A percentile compares a stretch with the other conserved stretches of the same genome.
Evolutionary conservation across 495 filamentous ascomycete genomes (phyloP).

Genomic region (Talaromyces thailandensis): DNA sequence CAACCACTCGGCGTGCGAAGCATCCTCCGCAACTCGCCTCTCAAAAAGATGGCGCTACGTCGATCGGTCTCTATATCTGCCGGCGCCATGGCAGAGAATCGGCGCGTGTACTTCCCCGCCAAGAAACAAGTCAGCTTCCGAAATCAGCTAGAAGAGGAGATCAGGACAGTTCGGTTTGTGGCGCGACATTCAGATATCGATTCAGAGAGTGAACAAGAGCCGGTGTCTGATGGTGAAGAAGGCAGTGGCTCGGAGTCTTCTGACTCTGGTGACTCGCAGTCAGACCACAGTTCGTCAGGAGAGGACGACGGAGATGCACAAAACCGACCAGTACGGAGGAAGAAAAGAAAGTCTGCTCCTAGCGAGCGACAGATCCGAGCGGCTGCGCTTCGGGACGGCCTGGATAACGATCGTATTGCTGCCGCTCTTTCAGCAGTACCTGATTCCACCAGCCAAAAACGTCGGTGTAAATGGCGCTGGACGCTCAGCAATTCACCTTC

Average conservation of each 20-base stretch:
- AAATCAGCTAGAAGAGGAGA: slow-evolving; percentile 44
- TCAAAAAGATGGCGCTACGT: slow-evolving; percentile 25
- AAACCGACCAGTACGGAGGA: slow-evolving; percentile 16
- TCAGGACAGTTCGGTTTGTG: slow-evolving; percentile 42
- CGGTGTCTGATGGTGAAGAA: slow-evolving; percentile 9
- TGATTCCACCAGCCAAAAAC: slow-evolving; percentile 38
- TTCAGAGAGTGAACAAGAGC: slow-evolving; percentile 14
- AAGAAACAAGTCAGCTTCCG: slow-evolving; percentile 49
- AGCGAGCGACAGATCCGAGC: slow-evolving; percentile 33
- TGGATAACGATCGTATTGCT: slow-evolving; percentile 20
- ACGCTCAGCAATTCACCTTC: slow-evolving; percentile 28
- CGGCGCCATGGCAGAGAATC: slow-evolving; percentile 22
- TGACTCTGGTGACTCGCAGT: slow-evolving; percentile 17
- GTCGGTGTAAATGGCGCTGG: slow-evolving; percentile 49
- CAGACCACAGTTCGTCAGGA: slow-evolving; percentile 32
- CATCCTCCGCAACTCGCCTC: slow-evolving; percentile 70
- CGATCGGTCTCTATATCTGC: slow-evolving; percentile 31
- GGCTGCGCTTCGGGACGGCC: slow-evolving; percentile 29
- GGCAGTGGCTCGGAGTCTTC: slow-evolving; percentile 28
- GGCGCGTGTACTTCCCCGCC: slow-evolving; percentile 46
- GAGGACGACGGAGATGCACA: slow-evolving; percentile 21
- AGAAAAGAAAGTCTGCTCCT: slow-evolving; percentile 29
- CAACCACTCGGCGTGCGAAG: slow-evolving; percentile 56
- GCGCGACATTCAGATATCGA: slow-evolving; percentile 40
- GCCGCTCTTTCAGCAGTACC: slow-evolving; percentile 40